Evolutionary conservation across 2,329 filamentous ascomycete species (phyloP), one percentile per base, ranked within the genome.

Genomic region (Verticillium longisporum): DNA sequence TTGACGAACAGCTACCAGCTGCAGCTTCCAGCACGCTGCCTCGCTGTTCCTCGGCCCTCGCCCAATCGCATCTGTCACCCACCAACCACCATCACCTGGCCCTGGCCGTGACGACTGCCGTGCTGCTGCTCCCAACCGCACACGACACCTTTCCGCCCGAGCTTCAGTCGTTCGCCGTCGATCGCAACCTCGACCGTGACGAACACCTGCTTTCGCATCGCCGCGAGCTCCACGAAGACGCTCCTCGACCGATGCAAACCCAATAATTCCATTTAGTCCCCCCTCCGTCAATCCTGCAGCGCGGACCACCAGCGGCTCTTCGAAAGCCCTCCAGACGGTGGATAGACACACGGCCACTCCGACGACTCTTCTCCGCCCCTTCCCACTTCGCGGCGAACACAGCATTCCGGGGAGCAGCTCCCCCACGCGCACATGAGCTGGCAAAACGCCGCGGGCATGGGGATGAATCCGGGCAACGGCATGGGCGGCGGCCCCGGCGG

Each of bases 401-500:
- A 50, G 45, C 45, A 18, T 10, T 7, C 61, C 31, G 62, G 61
- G 57, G 59, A 64, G 57, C 56, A 58, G 64, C 45, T 58, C 58
- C 57, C 61, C 56, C 26, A 55, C 56, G 61, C 63, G 61, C 62
- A 58, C 61, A 75, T 75, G 73, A 75, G 72, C 66, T 75, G 72
- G 72, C 71, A 72, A 69, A 69, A 73, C 60, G 66, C 68, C 60
- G 69, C 72, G 56, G 69, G 70, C 61, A 79, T 79, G 78, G 76
- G 73, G 66, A 71, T 73, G 61, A 74, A 73, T 63, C 71, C 72
- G 61, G 75, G 74, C 58, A 75, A 75, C 66, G 75, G 74, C 71
- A 74, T 79, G 68, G 73, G 73, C 66, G 75, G 76, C 62, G 76
- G 78, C 74, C 54, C 54, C 54, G 54, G 26, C 54, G 79, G 82